Base-by-base conservation (phyloP, 257 asterid species). In the Lithospermum erythrorhizon region DNA sequence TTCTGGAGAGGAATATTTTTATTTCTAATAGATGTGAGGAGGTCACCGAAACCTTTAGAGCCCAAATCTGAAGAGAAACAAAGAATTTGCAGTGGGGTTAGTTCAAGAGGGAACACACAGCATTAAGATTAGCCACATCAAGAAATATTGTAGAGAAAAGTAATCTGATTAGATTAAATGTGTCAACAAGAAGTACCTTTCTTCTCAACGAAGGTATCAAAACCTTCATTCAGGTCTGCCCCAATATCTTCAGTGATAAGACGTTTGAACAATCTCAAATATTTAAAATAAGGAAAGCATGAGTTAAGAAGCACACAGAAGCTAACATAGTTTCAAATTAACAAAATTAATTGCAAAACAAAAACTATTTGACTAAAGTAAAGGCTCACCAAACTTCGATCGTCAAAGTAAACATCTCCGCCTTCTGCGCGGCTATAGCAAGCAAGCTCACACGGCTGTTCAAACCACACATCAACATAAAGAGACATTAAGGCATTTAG, bases 371-470 rank as follows among this genome's bases (percentile, higher is more conserved):
- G 17, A 57, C 10, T 23, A 66, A 54, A 71, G 58, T 25, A 63
- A 69, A 72, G 24, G 75, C 90, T 86, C 78, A 88, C 98, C 97
- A 91, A 78, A 68, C 94, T 84, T 66, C 95, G 88, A 58, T 88
- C 98, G 57, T 91, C 98, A 75, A 86, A 88, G 86, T 66, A 79
- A 74, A 88, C 98, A 37, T 86, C 95, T 47, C 98, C 98, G 58
- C 87, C 95, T 82, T 91, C 96, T 41, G 71, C 86, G 17, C 96
- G 95, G 75, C 98, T 91, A 75, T 41, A 88, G 87, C 98, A 88
- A 64, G 90, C 96, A 62, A 91, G 95, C 72, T 91, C 98, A 70
- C 96, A 91, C 58, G 98, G 98, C 98, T 91, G 67, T 58, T 68
- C 63, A 49, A 55, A 77, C 56, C 63, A 77, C 21, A 74, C 54